Conservation (phyloP, 176 grass and related monocot species). For the Panicum miliaceum region DNA sequence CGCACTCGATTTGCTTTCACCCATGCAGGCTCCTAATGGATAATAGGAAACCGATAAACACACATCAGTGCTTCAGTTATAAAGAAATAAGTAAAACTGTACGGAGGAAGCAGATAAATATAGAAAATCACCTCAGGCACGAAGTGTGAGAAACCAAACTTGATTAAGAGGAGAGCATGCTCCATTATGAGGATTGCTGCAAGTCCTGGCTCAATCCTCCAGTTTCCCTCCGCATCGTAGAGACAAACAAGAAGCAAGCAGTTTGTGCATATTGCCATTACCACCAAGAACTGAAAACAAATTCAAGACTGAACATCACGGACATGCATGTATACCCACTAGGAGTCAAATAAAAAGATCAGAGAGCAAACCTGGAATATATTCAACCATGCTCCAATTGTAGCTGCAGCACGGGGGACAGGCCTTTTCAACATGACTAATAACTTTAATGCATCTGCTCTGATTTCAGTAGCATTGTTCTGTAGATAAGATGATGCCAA, state of each 20-base stretch:
- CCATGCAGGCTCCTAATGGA: slow-evolving; percentile 85
- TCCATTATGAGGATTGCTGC: slow-evolving; percentile 91
- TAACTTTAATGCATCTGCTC: slow-evolving; percentile 91
- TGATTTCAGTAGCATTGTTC: slow-evolving; percentile 97
- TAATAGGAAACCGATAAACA: slow-evolving; percentile 36
- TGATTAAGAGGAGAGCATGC: slow-evolving; percentile 89
- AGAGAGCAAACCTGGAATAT: slow-evolving; percentile 89
- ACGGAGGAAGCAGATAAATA: slow-evolving; percentile 1
- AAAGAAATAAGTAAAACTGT: slow-evolving; percentile 7
- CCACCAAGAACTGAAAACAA: slow-evolving; percentile 81
- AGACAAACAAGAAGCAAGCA: slow-evolving; percentile 92
- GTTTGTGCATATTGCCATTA: slow-evolving; percentile 99
- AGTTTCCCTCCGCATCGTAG: slow-evolving; percentile 89
- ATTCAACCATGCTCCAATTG: slow-evolving; percentile 95
- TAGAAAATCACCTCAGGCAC: slow-evolving; percentile 84
- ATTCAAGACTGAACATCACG: slow-evolving; percentile 3
- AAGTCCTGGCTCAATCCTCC: slow-evolving; percentile 95
- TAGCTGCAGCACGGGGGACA: slow-evolving; percentile 82
- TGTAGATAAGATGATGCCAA: slow-evolving; percentile 37
- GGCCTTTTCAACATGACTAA: slow-evolving; percentile 89
- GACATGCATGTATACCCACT: background rate
- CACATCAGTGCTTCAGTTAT: slow-evolving; percentile 16
- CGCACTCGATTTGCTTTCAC: slow-evolving; percentile 78
- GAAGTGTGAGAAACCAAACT: slow-evolving; percentile 96
- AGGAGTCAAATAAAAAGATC: slow-evolving; percentile 28